Evolutionary conservation across 2,329 filamentous ascomycete genomes (phyloP), one percentile per base, ranked within the genome.

Genomic region (Pyricularia sp.): DNA sequence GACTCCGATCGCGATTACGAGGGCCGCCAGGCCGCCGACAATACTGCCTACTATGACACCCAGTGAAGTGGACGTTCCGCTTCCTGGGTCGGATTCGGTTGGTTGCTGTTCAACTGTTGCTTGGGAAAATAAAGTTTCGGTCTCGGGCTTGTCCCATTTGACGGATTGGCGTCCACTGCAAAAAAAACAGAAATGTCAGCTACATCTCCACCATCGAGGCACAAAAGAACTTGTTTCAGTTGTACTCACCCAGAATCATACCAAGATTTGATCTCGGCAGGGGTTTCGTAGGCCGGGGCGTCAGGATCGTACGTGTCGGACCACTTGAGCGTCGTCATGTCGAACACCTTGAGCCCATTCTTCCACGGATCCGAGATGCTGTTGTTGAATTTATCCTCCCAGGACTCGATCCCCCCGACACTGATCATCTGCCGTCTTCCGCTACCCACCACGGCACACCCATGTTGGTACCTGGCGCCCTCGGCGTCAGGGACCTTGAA

Each of bases 321-420:
- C 76, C 77, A 79, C 8, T 65, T 62, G 66, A 78, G 68, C 9
- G 70, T 69, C 1, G 72, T 74, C 73, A 79, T 72, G 62, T 78
- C 76, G 66, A 77, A 75, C 6, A 79, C 69, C 6, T 76, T 75
- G 26, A 79, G 68, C 0, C 75, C 74, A 44, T 75, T 72, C 5
- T 68, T 65, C 74, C 74, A 77, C 0, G 73, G 73, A 64, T 78
- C 76, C 13, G 68, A 19, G 28, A 65, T 44, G 66, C 69, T 24
- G 69, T 69, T 57, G 75, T 71, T 4, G 69, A 68, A 28, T 8
- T 31, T 19, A 12, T 6, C 12, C 3, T 62, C 19, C 28, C 26
- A 22, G 22, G n/a, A 24, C 22, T 30, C 26, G 26, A 22, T 13
- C 3, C 78, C 78, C 22, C 77, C 77, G 7, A 75, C 68, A 26